Evolutionary conservation across 345 rosid species (phyloP).

Genomic region (Carallia pectinifolia): DNA sequence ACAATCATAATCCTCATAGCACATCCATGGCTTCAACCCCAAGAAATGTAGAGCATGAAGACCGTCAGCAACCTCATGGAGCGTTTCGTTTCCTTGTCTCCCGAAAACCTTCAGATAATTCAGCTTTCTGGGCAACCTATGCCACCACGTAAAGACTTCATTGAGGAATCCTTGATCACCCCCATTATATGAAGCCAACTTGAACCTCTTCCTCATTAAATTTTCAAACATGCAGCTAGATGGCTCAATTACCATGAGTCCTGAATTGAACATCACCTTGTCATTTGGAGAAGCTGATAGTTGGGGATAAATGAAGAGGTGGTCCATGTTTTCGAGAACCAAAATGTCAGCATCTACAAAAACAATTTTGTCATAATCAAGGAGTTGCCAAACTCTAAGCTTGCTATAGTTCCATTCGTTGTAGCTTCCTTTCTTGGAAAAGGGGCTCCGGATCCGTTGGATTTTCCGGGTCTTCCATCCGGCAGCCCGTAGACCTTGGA

Average conservation of each 20-base stretch:
- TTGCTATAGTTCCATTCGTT: constrained; percentile 97
- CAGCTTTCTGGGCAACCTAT: constrained; percentile 51
- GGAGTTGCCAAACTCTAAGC: constrained; percentile 68
- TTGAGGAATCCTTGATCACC: constrained; percentile 92
- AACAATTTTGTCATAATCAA: constrained; percentile 54
- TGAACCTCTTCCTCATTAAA: constrained; percentile 40
- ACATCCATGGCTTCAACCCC: constrained; percentile 91
- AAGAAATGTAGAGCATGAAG: constrained; percentile 57
- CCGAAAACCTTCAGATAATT: constrained; percentile 53
- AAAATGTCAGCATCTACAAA: constrained; percentile 77
- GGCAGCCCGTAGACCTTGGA: constrained; percentile 45
- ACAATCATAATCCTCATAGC: constrained; percentile 87
- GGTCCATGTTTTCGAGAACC: constrained; percentile 49
- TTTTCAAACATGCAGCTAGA: constrained; percentile 61
- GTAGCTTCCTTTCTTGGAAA: constrained; percentile 48
- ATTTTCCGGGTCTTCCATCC: constrained; percentile 63
- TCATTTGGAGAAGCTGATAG: constrained; percentile 59
- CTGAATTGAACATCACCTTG: constrained; percentile 59
- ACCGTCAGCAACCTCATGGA: constrained; percentile 12
- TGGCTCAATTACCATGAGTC: constrained; percentile 87
- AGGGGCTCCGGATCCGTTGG: constrained; percentile 61
- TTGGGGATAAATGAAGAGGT: constrained; percentile 57
- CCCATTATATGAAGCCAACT: constrained; percentile 61
- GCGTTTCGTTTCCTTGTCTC: neutral
- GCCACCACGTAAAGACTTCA: constrained; percentile 87